Base-by-base conservation (phyloP, 1,284 basidiomycete species). In the Puccinia triticina region DNA sequence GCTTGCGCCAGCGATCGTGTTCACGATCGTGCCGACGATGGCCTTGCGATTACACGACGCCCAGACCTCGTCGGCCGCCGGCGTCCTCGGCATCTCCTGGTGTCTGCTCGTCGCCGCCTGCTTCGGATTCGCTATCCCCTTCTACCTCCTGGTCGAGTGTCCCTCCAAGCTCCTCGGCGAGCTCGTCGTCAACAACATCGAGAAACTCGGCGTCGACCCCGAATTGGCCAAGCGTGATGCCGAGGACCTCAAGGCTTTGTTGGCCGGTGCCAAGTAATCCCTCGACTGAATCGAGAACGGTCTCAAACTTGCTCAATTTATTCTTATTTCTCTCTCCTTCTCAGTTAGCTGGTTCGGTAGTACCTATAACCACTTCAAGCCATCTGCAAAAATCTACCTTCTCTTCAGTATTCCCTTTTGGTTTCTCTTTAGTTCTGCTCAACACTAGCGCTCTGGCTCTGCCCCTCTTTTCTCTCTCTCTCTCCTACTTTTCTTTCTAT, bases 141-240 rank as follows among this genome's bases (percentile, higher is more conserved):
- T 86, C 84, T 85, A 87, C 83, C 85, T 86, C 40, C 23, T 85
- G 32, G 84, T 86, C 83, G 86, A 86, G 83, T 83, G 86, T 61
- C 86, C 86, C 67, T 84, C 83, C 76, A 86, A 86, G 83, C 82
- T 86, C 77, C 77, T 86, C 0, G 86, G 86, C 40, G 86, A 86
- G 82, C 82, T 85, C 37, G 64, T 86, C 40, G 83, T 77, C 72
- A 85, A 86, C 73, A 76, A 84, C 16, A 59, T 85, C 46, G 84
- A 85, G 78, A 84, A 84, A 57, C 83, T 84, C 75, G 83, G 85
- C 11, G 32, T 71, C 46, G 79, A 81, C 46, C 69, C 55, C 18
- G 69, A 73, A 43, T 34, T 61, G 43, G 59, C 69, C 16, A 73
- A 81, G 71, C 55, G 73, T 32, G 79, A 81, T 53, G 69, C 55